Conservation (phyloP, 2,329 filamentous ascomycete species). For the Claviceps sp. region DNA sequence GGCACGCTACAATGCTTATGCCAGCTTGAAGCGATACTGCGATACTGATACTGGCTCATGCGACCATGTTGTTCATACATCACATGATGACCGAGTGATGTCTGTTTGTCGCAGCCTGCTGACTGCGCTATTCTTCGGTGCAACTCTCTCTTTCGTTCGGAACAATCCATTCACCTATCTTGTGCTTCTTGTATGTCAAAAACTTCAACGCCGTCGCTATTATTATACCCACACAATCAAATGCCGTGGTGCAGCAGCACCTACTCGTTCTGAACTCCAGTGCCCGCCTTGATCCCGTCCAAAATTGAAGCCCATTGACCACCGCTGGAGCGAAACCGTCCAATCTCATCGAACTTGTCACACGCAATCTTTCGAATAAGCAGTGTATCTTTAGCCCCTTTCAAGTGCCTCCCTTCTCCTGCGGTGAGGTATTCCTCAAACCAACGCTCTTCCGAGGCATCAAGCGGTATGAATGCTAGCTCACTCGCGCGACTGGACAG, state of each 20-base stretch:
- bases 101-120: too few species aligned
- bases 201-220: not conserved
- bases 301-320: constrained; percentile 36
- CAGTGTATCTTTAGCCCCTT: constrained; percentile 57
- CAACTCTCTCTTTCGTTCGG: too few species aligned
- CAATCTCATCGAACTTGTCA: constrained; percentile 40
- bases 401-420: constrained; percentile 51
- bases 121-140: too few species aligned
- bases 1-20: not conserved
- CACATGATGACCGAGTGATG: not conserved
- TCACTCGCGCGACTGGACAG: constrained; percentile 48
- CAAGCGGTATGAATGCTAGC: constrained; percentile 61
- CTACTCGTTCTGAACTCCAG: constrained; percentile 20
- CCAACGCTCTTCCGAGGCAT: constrained; percentile 57
- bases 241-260: not conserved
- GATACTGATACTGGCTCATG: not conserved
- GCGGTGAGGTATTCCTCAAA: constrained; percentile 54
- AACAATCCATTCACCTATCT: not conserved
- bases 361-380: constrained; percentile 60
- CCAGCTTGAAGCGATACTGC: too few species aligned
- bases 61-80: not conserved
- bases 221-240: not conserved
- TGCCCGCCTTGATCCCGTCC: constrained; percentile 36
- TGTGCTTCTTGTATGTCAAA: not conserved
- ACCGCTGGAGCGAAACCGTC: constrained; percentile 28